These are phyloP conservation scores for Endotrypanum monterogeii DNA, from an alignment of 208 protist genomes.

Conservation along the genomic window DNA sequence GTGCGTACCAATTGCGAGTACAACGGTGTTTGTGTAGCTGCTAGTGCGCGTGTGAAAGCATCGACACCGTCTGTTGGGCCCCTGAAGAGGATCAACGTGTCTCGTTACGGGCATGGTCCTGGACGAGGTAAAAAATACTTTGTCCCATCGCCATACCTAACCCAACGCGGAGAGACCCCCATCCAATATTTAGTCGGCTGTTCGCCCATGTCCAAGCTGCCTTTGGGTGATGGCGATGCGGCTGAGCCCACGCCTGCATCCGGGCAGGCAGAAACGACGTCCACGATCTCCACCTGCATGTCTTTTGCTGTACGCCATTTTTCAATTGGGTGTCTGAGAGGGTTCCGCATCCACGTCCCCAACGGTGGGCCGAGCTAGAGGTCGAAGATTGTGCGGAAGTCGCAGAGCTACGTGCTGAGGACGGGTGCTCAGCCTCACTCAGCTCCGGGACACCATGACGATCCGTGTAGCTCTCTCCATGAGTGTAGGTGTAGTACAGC, in stretches of 20 bases:
- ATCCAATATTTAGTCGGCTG: constrained; percentile 88
- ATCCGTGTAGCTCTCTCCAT: constrained; percentile 74
- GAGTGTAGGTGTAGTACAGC: constrained; percentile 60
- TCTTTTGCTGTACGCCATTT: not conserved
- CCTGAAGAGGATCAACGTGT: not conserved
- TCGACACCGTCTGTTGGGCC: too few relatives aligned
- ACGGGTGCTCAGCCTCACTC: constrained; percentile 32
- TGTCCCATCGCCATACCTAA: constrained; percentile 90
- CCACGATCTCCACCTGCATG: not conserved
- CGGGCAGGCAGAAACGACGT: not conserved
- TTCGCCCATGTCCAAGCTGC: constrained; percentile 80
- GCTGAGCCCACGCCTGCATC: constrained; percentile 14
- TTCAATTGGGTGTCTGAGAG: not conserved
- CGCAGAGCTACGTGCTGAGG: not conserved
- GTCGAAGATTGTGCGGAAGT: not conserved
- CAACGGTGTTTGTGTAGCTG: not conserved
- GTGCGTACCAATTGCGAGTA: not conserved
- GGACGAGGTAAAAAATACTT: constrained; percentile 74
- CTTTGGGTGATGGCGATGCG: constrained; percentile 59
- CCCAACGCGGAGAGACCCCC: constrained; percentile 87
- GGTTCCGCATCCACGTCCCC: not conserved
- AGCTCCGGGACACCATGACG: constrained; percentile 32
- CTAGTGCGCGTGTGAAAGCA: not conserved
- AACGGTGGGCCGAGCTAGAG: not conserved
- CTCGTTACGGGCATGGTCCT: constrained; percentile 39